Base-by-base conservation (phyloP, 2,329 filamentous ascomycete species). In the Anthostomella pinea region DNA sequence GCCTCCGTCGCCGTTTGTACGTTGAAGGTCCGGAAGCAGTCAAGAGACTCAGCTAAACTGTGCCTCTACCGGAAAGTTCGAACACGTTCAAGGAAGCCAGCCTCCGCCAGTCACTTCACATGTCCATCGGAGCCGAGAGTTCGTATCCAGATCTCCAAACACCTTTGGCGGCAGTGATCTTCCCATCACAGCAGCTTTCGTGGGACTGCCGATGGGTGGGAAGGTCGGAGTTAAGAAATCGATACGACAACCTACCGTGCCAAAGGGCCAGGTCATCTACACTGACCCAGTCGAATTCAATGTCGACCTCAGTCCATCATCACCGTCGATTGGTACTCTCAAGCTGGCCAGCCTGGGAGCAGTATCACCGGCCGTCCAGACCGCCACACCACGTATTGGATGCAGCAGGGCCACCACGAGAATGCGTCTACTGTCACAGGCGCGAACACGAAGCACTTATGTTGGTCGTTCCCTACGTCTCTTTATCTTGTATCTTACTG, bases 331-430 rank as follows among this genome's bases (percentile, higher is more conserved):
- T 61, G 83, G 11, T 85, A 81, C 53, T 66, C 77, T 2, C 64
- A 69, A 18, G 43, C 60, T 1, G 81, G 81, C 1, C 80, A 84
- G 52, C 55, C 63, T 2, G 71, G 72, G 1, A 73, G 67, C 37
- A 66, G 62, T 18, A 79, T 85, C 36, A 85, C 81, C 0, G 72
- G 71, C 1, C 82, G 85, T 41, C 80, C 81, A 0, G 81, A 81
- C 5, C 81, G 76, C 47, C 69, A 81, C 5, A 82, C 79, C 0
- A 80, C 73, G 0, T 76, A 72, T 8, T 84, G 71, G 68, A 72
- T 80, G 58, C 66, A 71, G 24, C 58, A 63, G 8, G 81, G 81
- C 2, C 76, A 85, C 49, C 66, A 70, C n/a, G 69, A 77, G 1
- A 60, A 62, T 6, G 66, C 67, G 0, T 54, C 64, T 0, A 68